Evolutionary conservation across 139 green algal species (phyloP).

Genomic region (Coelastrella sp.): DNA sequence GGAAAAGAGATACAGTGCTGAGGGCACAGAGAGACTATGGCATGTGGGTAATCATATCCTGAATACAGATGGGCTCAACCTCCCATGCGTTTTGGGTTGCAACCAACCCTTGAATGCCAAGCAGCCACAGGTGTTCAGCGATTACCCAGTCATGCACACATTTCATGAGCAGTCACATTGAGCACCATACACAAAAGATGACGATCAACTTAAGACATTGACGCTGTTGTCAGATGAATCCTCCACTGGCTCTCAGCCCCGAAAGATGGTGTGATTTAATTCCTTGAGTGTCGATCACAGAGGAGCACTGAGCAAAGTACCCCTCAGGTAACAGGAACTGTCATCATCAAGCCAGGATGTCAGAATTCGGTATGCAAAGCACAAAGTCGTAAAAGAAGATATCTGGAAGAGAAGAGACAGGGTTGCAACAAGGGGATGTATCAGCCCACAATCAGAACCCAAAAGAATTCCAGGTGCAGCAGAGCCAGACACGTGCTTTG

Average conservation of each 20-base stretch:
- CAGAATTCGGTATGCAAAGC: no score
- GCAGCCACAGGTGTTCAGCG: no score
- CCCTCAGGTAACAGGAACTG: slow-evolving; percentile 38
- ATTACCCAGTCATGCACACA: no score
- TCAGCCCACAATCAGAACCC: no score
- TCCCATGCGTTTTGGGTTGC: background rate
- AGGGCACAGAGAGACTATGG: background rate
- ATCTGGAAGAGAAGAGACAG: no score
- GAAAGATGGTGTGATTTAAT: slow-evolving; percentile 46
- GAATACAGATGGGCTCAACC: background rate
- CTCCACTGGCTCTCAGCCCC: slow-evolving; percentile 32
- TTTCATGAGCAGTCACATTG: no score
- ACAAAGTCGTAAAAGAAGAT: no score
- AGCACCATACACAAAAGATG: no score
- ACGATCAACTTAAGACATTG: no score
- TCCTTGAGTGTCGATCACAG: slow-evolving; percentile 22
- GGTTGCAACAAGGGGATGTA: no score
- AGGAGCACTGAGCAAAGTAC: slow-evolving; percentile 18
- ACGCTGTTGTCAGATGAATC: background rate
- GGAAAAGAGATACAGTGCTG: slow-evolving; percentile 43
- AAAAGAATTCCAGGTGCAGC: no score
- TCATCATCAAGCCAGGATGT: slow-evolving; percentile 35
- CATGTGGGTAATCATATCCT: background rate
- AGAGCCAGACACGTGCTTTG: background rate
- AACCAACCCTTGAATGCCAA: no score